phyloP scores from a whole-genome alignment of 2,329 filamentous ascomycete genomes.

The Botryosphaeria dothidea region DNA sequence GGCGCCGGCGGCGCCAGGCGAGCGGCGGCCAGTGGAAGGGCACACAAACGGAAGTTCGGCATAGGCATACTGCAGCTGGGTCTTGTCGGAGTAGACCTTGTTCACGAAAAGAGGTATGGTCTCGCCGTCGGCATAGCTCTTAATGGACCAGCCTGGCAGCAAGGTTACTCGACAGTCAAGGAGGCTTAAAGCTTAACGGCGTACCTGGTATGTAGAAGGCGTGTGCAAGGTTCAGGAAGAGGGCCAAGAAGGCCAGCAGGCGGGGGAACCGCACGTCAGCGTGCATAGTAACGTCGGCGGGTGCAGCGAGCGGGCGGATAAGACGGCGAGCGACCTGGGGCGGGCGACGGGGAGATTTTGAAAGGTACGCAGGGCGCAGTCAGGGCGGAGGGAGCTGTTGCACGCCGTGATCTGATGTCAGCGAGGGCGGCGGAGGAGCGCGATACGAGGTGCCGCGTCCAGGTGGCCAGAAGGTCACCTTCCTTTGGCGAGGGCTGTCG shows the following conservation, averaged over 20 bases:
- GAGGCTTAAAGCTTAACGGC: slow-evolving; percentile 20
- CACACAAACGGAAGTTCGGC: slow-evolving; percentile 87
- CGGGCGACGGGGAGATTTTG: slow-evolving; percentile 2
- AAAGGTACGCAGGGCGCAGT: slow-evolving; percentile 1
- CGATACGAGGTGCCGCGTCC: slow-evolving; percentile 1
- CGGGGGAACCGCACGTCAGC: slow-evolving; percentile 40
- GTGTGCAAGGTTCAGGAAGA: slow-evolving; percentile 45
- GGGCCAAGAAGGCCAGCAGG: slow-evolving; percentile 51
- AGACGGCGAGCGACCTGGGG: neutral
- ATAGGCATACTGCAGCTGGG: slow-evolving; percentile 89
- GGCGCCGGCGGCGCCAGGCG: slow-evolving; percentile 70
- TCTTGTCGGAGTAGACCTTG: slow-evolving; percentile 88
- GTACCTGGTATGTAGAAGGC: slow-evolving; percentile 87
- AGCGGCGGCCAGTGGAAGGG: slow-evolving; percentile 68
- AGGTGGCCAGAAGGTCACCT: slow-evolving; percentile 1
- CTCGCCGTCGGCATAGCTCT: slow-evolving; percentile 74
- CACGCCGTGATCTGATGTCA: slow-evolving; percentile 9
- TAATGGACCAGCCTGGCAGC: slow-evolving; percentile 72
- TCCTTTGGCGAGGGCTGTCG: neutral
- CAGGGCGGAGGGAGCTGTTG: neutral
- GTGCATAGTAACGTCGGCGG: slow-evolving; percentile 31
- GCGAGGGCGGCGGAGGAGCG: neutral
- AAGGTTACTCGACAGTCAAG: neutral
- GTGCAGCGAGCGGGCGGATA: neutral
- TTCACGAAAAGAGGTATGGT: slow-evolving; percentile 84